phyloP scores from a whole-genome alignment of 495 filamentous ascomycete species.

The Annulohypoxylon moriforme region DNA sequence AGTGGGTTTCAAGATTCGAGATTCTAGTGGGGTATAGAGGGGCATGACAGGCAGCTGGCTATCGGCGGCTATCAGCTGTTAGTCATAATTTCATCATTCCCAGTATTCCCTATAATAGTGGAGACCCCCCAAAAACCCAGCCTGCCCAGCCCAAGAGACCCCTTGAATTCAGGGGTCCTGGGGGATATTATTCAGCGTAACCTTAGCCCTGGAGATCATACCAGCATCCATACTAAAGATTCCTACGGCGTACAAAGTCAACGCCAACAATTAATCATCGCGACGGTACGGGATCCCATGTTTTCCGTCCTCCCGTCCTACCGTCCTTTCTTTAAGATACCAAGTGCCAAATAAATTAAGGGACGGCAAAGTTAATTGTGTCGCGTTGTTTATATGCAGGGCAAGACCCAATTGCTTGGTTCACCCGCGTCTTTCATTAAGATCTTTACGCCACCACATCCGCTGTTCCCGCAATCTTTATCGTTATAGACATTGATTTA shows the following conservation, averaged over 20 bases:
- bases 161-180: background rate
- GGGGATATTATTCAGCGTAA: background rate
- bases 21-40: constrained; percentile 36
- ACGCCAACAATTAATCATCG: background rate
- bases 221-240: background rate
- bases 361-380: background rate
- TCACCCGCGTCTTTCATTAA: constrained; percentile 12
- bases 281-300: background rate
- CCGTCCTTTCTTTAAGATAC: background rate
- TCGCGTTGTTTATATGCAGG: background rate
- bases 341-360: constrained; percentile 15
- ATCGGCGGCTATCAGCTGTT: constrained; percentile 35
- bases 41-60: constrained; percentile 39
- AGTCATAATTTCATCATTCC: background rate
- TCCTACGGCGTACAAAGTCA: background rate
- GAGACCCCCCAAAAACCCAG: background rate
- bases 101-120: background rate
- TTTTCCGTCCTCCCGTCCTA: too few relatives aligned
- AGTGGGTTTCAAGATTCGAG: constrained; percentile 23
- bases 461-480: constrained; percentile 8
- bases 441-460: constrained; percentile 22
- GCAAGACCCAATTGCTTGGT: constrained; percentile 27
- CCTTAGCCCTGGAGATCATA: constrained; percentile 1
- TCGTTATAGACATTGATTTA: background rate
- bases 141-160: background rate